These are phyloP conservation scores for Scleromitrula shiraiana DNA, from an alignment of 2,329 filamentous ascomycete species.

Conservation along the genomic window DNA sequence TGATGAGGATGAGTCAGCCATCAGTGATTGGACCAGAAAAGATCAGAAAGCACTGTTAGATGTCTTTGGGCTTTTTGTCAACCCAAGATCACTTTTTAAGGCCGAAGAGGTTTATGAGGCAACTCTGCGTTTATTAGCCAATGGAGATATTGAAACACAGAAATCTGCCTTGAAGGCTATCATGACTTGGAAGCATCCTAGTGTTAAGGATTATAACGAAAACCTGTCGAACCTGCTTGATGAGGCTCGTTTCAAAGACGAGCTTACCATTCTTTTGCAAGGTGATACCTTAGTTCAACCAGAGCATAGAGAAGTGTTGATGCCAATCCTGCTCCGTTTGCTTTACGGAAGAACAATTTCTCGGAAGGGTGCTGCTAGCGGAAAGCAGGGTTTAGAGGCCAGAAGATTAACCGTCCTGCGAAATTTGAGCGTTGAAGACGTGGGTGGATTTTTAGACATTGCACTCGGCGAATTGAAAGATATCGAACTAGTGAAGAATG, in stretches of 20 bases:
- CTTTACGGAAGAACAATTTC: slow-evolving; percentile 86
- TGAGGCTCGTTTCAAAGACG: slow-evolving; percentile 85
- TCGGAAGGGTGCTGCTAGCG: slow-evolving; percentile 67
- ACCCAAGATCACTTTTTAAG: slow-evolving; percentile 76
- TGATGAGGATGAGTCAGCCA: slow-evolving; percentile 23
- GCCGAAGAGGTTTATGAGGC: slow-evolving; percentile 68
- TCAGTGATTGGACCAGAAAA: slow-evolving; percentile 58
- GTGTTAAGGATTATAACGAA: slow-evolving; percentile 71
- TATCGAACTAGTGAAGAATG: slow-evolving; percentile 46
- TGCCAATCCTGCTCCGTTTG: slow-evolving; percentile 80
- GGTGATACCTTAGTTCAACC: slow-evolving; percentile 64
- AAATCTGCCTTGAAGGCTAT: slow-evolving; percentile 77
- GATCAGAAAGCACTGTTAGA: slow-evolving; percentile 79
- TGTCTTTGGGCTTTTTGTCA: slow-evolving; percentile 77
- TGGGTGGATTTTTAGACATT: slow-evolving; percentile 76
- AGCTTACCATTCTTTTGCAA: slow-evolving; percentile 82
- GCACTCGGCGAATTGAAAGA: slow-evolving; percentile 63
- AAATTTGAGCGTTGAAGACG: slow-evolving; percentile 64
- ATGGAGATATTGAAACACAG: slow-evolving; percentile 87
- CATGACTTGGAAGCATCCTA: slow-evolving; percentile 78
- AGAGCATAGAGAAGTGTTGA: slow-evolving; percentile 63
- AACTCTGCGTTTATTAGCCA: slow-evolving; percentile 67
- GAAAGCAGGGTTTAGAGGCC: slow-evolving; percentile 71
- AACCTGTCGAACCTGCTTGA: slow-evolving; percentile 82
- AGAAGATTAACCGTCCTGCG: slow-evolving; percentile 76